These are phyloP conservation scores for Noccaea bulbosa DNA, from an alignment of 345 rosid species.

Conservation along the genomic window DNA sequence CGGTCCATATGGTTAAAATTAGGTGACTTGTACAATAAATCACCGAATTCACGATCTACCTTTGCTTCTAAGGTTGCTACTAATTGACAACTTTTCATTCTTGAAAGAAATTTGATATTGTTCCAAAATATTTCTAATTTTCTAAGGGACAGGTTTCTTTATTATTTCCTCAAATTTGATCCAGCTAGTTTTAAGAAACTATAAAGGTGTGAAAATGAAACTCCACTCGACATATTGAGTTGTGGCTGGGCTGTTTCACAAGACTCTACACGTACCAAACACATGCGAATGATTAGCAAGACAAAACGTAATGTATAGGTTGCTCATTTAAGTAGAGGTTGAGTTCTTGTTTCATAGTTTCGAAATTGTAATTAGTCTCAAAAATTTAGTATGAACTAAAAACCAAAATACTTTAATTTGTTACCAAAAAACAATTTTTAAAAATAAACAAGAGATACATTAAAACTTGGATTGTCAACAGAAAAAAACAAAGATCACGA, in stretches of 20 bases:
- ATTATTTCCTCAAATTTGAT: background rate
- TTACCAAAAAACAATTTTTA: background rate
- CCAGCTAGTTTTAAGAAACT: constrained; percentile 6
- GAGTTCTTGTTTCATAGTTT: background rate
- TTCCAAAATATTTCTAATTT: background rate
- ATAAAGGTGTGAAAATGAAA: background rate
- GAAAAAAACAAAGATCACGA: too few relatives aligned
- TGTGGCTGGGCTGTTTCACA: constrained; percentile 11
- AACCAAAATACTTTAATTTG: background rate
- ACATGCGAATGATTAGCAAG: constrained; percentile 6
- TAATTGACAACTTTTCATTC: background rate
- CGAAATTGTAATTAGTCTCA: background rate
- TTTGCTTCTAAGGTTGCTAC: constrained; percentile 38
- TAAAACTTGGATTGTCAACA: background rate
- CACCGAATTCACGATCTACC: constrained; percentile 32
- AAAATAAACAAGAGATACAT: background rate
- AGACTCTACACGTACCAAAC: background rate
- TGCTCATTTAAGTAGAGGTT: background rate
- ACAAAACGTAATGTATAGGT: background rate
- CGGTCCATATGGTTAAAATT: constrained; percentile 15
- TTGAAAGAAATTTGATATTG: background rate
- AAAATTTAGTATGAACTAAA: background rate
- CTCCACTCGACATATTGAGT: background rate
- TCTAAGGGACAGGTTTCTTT: background rate
- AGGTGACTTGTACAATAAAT: constrained; percentile 23